Evolutionary conservation across 1,284 basidiomycete species (phyloP).

Genomic region (Cutaneotrichosporon cavernicola): DNA sequence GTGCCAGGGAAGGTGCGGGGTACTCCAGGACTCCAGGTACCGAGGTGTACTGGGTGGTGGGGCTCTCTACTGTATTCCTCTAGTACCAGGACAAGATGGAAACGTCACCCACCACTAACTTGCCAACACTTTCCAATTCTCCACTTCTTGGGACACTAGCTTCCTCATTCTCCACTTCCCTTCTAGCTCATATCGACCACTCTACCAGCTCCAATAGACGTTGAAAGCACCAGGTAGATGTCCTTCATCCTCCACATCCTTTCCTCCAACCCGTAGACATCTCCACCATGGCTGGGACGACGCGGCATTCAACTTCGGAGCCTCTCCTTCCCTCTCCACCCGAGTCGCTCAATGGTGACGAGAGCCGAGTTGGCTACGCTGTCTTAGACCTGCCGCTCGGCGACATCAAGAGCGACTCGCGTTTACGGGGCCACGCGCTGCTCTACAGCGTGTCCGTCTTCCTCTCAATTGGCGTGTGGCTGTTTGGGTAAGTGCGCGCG

Average conservation of each 20-base stretch:
- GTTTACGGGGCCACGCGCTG: conserved; percentile 63
- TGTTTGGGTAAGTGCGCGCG: conserved; percentile 61
- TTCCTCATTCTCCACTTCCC: not conserved
- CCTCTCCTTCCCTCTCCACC: conserved; percentile 9
- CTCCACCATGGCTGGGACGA: not conserved
- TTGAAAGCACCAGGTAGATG: not conserved
- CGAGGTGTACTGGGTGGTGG: no score
- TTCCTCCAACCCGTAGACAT: not conserved
- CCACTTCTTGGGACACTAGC: not conserved
- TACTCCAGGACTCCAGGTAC: not conserved
- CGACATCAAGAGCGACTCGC: conserved; percentile 12
- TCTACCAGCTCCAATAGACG: not conserved
- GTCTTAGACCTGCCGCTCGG: conserved; percentile 5
- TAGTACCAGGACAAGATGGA: not conserved
- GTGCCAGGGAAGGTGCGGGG: conserved; percentile 1
- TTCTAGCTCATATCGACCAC: not conserved
- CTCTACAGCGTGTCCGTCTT: conserved; percentile 55
- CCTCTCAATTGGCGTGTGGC: conserved; percentile 56
- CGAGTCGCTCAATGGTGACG: not conserved
- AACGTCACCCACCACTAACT: not conserved
- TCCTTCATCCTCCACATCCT: not conserved
- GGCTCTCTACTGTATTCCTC: no score
- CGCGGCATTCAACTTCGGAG: conserved; percentile 2
- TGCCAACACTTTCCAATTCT: not conserved
- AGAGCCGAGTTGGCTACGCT: no score